Percentiles rank a stretch among this genome's conserved stretches.
Evolutionary conservation across 1,284 basidiomycete genomes (phyloP).

Genomic region (Cystobasidium pallidum): DNA sequence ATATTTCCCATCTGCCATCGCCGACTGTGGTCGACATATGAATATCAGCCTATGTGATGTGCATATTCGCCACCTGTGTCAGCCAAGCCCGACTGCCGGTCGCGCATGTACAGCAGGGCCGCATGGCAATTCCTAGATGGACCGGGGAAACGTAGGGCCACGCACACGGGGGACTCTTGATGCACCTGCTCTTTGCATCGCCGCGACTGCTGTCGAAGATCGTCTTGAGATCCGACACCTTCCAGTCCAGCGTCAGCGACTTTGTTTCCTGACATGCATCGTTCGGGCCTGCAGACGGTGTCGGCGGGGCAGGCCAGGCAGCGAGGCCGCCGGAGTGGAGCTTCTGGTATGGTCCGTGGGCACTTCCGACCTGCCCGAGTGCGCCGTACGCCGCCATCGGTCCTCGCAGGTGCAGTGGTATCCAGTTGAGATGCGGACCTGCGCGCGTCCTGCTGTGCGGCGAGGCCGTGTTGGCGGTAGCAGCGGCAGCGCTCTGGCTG

Average conservation of each 20-base stretch:
- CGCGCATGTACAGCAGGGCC: neutral
- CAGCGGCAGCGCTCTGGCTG: neutral
- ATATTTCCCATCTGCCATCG: slow-evolving; percentile 53
- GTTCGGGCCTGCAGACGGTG: neutral
- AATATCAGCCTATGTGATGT: slow-evolving; percentile 47
- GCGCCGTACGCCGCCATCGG: neutral
- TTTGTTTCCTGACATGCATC: slow-evolving; percentile 34
- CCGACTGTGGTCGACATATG: slow-evolving; percentile 44
- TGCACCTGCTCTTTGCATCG: slow-evolving; percentile 57
- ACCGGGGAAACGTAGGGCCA: slow-evolving; percentile 24
- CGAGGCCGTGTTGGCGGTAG: neutral
- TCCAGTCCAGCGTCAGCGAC: slow-evolving; percentile 53
- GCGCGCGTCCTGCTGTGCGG: neutral
- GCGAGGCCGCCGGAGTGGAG: neutral
- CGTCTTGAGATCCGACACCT: slow-evolving; percentile 54
- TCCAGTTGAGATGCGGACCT: neutral
- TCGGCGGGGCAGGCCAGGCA: neutral
- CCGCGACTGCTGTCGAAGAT: slow-evolving; percentile 56
- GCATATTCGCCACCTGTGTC: neutral
- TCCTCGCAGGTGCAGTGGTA: neutral
- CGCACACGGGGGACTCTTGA: slow-evolving; percentile 51
- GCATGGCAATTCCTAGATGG: no score
- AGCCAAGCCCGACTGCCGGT: neutral
- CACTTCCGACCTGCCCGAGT: neutral
- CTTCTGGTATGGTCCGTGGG: neutral